Base-by-base conservation (phyloP, 2,329 filamentous ascomycete species). In the Penicillium sp. region DNA sequence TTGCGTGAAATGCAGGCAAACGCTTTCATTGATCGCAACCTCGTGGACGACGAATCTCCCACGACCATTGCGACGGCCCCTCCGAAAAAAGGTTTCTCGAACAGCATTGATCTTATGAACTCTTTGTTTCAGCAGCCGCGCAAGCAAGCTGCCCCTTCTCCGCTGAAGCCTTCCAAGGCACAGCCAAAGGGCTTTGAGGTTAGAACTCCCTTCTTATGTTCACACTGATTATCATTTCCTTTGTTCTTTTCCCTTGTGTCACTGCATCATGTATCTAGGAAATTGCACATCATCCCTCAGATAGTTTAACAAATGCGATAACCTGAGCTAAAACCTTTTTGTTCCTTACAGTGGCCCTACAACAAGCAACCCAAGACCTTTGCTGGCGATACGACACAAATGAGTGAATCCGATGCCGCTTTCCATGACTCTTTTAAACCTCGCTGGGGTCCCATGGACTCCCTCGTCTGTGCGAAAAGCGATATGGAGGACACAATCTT, bases 31-130 rank as follows among this genome's bases (percentile, higher is more conserved):
- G 78, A 79, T 61, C 75, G 74, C 57, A 74, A 76, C 51, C 60
- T 69, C 16, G 63, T 61, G 13, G 50, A 60, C 50, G 72, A 74
- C 42, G 75, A 70, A 46, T 72, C 71, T 22, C 65, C 69, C 48
- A 67, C 65, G 34, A 53, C 66, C 43, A 63, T 61, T 34, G 51
- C 64, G 4, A 59, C 53, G 7, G 60, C 61, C 34, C 55, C 59
- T 13, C 66, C 59, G 16, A 80, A 82, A 52, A 84, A 85, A 61
- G 87, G 88, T 1, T 93, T 96, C 74, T 84, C 86, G 20, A 96
- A 89, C 20, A 92, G 89, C 69, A 96, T 97, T 76, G 94, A 97
- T 78, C 79, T 97, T 72, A 97, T 96, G 91, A 93, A 96, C 72
- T 96, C 91, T 46, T 79, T 97, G 54, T 97, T 95, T 75, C 89